Base-by-base conservation (phyloP, 345 rosid species). In the Hibiscus mutabilis region DNA sequence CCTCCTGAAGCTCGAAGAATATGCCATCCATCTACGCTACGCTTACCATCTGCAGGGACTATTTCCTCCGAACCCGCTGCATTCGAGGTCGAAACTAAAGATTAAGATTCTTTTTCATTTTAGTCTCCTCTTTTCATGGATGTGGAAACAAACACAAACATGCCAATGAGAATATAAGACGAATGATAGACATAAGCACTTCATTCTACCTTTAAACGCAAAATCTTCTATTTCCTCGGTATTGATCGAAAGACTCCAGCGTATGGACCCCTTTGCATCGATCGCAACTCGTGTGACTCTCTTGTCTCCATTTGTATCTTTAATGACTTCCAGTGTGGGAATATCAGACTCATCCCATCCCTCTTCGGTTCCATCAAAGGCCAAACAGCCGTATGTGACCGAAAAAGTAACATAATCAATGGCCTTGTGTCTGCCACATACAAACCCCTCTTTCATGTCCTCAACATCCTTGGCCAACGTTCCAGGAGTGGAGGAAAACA, bases 241-340 rank as follows among this genome's bases (percentile, higher is more conserved):
- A 80, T 94, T 91, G 79, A 91, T 84, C 1, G 90, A 93, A 47
- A 91, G 97, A 75, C 80, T 70, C 97, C 98, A 91, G 19, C 98
- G 92, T 2, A 64, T 68, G 3, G 97, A 90, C 57, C 84, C 78
- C 83, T 84, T 86, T 51, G 91, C 76, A 77, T 88, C 88, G 59
- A 94, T 75, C 3, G 82, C 83, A 73, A 94, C 84, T 31, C 61
- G 67, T 18, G 85, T 79, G 22, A 78, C 76, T 76, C 89, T 81
- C 70, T 77, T 77, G 1, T 72, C 80, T 10, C 66, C 83, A 44
- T 37, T 76, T 60, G 72, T 77, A 53, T 91, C 86, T 60, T 77
- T 66, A 73, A 74, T 64, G 19, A 86, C 91, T 51, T 68, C 76
- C 62, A 94, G 46, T 57, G 78, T 66, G 21, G 97, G 96, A 70